phyloP scores from a whole-genome alignment of 805 yeast genomes.

The Zygosaccharomyces pseudorouxii region DNA sequence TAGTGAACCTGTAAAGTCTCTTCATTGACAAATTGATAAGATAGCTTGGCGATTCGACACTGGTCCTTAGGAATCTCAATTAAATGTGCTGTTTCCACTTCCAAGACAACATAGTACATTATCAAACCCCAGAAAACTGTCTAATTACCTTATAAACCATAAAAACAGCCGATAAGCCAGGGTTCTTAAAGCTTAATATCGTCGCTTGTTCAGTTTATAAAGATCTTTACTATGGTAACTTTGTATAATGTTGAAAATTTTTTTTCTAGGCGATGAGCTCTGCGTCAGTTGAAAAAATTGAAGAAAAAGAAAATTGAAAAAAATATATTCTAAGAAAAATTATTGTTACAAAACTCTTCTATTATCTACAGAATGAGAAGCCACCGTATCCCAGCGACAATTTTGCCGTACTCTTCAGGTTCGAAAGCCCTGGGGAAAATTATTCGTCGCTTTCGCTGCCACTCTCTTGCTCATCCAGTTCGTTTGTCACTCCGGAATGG shows the following conservation, averaged over 20 bases:
- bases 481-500: constrained; percentile 57
- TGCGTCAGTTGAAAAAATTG: constrained; percentile 4
- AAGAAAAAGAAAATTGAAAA: not conserved
- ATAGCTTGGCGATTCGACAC: constrained; percentile 60
- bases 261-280: constrained; percentile 6
- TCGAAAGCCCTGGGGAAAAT: not conserved
- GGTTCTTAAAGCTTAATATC: not conserved
- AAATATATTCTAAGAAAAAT: not conserved
- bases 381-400: not conserved
- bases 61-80: constrained; percentile 48
- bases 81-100: constrained; percentile 20
- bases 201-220: not conserved
- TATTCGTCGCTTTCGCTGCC: constrained; percentile 11
- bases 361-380: not conserved
- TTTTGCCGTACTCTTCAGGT: not conserved
- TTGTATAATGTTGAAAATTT: not conserved
- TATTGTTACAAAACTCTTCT: not conserved
- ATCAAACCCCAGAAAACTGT: constrained; percentile 3
- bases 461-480: constrained; percentile 26
- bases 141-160: not conserved
- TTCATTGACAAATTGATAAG: constrained; percentile 63
- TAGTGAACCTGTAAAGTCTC: constrained; percentile 41
- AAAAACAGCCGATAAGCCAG: not conserved
- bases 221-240: not conserved
- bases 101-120: constrained; percentile 29